These are phyloP conservation scores for Globisporangium okanoganense DNA, from an alignment of 352 stramenopile genomes.

Conservation along the genomic window DNA sequence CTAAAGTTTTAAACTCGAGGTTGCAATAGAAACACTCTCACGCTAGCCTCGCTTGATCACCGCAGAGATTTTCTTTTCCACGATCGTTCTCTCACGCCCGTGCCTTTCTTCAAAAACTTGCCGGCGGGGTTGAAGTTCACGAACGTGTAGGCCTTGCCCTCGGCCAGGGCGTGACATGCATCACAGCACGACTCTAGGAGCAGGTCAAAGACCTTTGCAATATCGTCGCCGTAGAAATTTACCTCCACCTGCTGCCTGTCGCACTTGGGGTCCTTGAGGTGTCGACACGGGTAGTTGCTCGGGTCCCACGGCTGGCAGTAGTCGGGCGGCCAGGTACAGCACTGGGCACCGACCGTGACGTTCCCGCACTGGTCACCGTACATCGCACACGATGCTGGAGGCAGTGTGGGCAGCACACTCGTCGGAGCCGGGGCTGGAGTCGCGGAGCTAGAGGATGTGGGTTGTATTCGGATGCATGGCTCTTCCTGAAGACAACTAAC, in stretches of 20 bases:
- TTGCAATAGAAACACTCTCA: too few species aligned
- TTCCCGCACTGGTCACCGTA: not conserved
- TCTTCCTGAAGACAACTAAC: too few species aligned
- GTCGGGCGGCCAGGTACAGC: not conserved
- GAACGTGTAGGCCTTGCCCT: constrained; percentile 15
- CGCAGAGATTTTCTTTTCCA: too few species aligned
- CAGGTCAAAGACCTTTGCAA: constrained; percentile 7
- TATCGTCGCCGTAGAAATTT: constrained; percentile 13
- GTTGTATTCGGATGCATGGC: too few species aligned
- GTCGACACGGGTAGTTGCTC: constrained; percentile 24
- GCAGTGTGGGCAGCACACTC: not conserved
- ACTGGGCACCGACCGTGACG: not conserved
- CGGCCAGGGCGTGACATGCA: not conserved
- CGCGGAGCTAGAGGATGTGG: too few species aligned
- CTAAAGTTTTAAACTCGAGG: too few species aligned
- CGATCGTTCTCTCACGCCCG: not conserved
- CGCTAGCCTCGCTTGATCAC: too few species aligned
- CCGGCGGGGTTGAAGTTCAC: constrained; percentile 10
- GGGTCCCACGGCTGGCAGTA: constrained; percentile 29
- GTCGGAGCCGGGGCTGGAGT: too few species aligned
- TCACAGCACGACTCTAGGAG: constrained; percentile 10
- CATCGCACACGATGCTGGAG: not conserved
- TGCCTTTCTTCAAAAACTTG: not conserved
- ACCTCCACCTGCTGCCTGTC: not conserved
- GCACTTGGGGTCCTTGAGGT: not conserved